Evolutionary conservation across 768 basidiomycete species (phyloP).

Genomic region (Pholiota microspora): DNA sequence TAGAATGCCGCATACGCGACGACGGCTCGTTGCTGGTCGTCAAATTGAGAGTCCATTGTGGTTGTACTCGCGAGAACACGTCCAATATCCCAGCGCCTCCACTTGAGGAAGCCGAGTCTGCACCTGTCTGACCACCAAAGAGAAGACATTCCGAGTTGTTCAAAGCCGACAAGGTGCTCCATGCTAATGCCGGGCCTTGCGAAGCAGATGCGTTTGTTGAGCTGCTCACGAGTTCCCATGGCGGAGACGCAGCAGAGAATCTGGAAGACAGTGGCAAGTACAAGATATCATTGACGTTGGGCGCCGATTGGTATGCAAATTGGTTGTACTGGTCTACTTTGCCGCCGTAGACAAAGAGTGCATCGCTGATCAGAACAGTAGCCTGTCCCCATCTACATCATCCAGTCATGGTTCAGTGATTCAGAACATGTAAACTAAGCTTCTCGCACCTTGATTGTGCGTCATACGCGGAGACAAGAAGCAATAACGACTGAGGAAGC

Average conservation of each 20-base stretch:
- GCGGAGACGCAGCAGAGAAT: slow-evolving; percentile 61
- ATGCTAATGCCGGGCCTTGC: slow-evolving; percentile 65
- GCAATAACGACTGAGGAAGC: slow-evolving; percentile 10
- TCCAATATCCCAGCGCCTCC: slow-evolving; percentile 53
- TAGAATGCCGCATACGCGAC: slow-evolving; percentile 75
- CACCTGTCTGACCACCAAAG: slow-evolving; percentile 76
- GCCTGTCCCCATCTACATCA: slow-evolving; percentile 84
- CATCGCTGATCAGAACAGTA: slow-evolving; percentile 50
- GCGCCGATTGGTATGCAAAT: slow-evolving; percentile 74
- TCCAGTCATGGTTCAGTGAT: neutral
- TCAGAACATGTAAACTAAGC: neutral
- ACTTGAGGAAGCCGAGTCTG: slow-evolving; percentile 51
- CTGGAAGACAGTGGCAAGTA: slow-evolving; percentile 59
- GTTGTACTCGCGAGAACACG: slow-evolving; percentile 32
- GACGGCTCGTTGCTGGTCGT: slow-evolving; percentile 58
- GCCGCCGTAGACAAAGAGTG: slow-evolving; percentile 77
- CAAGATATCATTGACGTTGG: slow-evolving; percentile 68
- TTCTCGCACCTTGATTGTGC: slow-evolving; percentile 23
- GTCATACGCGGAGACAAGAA: slow-evolving; percentile 21
- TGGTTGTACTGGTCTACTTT: slow-evolving; percentile 69
- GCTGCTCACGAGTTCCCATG: slow-evolving; percentile 61
- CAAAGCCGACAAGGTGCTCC: slow-evolving; percentile 77
- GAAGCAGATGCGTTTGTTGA: slow-evolving; percentile 40
- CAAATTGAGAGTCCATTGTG: slow-evolving; percentile 47
- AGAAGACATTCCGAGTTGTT: slow-evolving; percentile 51